phyloP scores from a whole-genome alignment of 148 eudicot species.

The Persicaria maculosa region DNA sequence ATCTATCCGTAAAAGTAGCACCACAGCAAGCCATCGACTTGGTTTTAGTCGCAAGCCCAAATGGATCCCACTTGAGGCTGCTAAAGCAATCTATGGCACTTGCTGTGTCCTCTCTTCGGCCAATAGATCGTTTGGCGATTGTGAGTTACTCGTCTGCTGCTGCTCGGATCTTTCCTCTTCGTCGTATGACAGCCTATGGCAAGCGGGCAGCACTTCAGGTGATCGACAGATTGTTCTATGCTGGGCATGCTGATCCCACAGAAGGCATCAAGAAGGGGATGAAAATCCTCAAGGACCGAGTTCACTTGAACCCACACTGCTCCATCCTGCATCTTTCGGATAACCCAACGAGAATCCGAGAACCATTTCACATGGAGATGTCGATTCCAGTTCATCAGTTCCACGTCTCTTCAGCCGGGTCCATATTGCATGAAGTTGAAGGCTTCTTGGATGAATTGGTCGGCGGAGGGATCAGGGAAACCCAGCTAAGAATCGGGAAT shows the following conservation, averaged over 20 bases:
- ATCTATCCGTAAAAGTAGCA: conserved; percentile 47
- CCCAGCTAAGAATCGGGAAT: conserved; percentile 53
- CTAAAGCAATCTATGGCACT: conserved; percentile 75
- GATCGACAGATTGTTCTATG: conserved; percentile 68
- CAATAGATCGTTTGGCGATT: conserved; percentile 72
- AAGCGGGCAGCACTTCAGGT: conserved; percentile 81
- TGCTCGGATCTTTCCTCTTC: conserved; percentile 67
- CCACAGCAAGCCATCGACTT: conserved; percentile 64
- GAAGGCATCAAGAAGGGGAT: conserved; percentile 80
- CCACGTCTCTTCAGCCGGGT: conserved; percentile 55
- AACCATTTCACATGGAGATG: conserved; percentile 38
- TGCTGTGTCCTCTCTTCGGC: conserved; percentile 61
- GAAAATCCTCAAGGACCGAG: conserved; percentile 65
- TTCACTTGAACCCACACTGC: conserved; percentile 56
- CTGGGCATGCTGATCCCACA: conserved; percentile 59
- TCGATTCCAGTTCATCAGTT: conserved; percentile 52
- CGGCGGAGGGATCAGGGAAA: conserved; percentile 52
- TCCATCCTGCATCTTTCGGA: conserved; percentile 67
- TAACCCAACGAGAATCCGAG: conserved; percentile 34
- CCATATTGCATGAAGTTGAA: conserved; percentile 68
- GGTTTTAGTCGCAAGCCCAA: conserved; percentile 77
- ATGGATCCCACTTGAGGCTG: conserved; percentile 84
- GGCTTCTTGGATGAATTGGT: conserved; percentile 46
- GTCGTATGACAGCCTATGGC: conserved; percentile 74
- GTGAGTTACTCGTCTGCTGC: conserved; percentile 82